Evolutionary conservation across 257 asterid species (phyloP).

Genomic region (Przewalskia tangutica): DNA sequence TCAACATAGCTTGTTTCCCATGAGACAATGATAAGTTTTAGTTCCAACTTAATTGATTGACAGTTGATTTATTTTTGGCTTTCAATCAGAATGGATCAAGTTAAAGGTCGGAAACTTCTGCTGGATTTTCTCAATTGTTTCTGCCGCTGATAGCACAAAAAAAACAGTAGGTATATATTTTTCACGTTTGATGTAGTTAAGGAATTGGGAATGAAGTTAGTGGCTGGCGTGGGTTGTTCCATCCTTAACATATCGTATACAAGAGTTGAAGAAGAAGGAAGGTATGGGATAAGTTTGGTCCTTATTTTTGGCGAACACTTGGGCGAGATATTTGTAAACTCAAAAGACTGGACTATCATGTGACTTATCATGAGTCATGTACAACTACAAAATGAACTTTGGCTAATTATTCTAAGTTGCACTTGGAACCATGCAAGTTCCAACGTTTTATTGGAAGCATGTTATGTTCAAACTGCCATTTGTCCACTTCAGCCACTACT

Average conservation of each 20-base stretch:
- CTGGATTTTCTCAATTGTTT: conserved; percentile 33
- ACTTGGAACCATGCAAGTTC: background rate
- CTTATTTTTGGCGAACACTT: background rate
- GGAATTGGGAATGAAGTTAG: background rate
- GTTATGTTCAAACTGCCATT: background rate
- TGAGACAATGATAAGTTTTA: background rate
- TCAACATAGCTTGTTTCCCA: background rate
- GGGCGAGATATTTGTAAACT: background rate
- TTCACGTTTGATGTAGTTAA: background rate
- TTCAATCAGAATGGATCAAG: conserved; percentile 5
- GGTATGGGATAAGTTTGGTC: too few species aligned
- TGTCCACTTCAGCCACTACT: background rate
- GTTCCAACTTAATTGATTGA: background rate
- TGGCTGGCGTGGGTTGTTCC: background rate
- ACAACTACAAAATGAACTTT: background rate
- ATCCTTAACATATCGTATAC: background rate
- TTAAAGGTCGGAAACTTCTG: conserved; percentile 28
- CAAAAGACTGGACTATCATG: background rate
- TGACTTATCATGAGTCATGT: background rate
- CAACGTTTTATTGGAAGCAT: background rate
- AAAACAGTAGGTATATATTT: conserved; percentile 28
- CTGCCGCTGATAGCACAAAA: conserved; percentile 34
- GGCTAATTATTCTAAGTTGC: background rate
- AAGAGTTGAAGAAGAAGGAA: background rate
- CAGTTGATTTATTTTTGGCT: background rate